Percentiles rank a stretch among this genome's conserved stretches.
These are phyloP conservation scores for Pisolithus marmoratus DNA, from an alignment of 768 basidiomycete species.

Conservation along the genomic window DNA sequence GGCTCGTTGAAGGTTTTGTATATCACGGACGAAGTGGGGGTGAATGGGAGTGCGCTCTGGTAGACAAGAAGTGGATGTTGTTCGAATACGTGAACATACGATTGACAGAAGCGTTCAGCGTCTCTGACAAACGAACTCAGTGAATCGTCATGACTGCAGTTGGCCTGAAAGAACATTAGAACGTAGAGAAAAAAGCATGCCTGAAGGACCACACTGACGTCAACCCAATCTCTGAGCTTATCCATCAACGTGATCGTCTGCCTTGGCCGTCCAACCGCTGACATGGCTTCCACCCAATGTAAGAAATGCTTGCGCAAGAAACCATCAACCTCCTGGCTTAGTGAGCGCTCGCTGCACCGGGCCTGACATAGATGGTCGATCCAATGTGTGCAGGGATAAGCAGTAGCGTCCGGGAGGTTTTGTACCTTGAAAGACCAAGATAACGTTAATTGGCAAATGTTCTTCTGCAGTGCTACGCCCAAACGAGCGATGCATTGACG, in stretches of 20 bases:
- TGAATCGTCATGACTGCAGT: conserved; percentile 8
- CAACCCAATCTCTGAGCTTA: conserved; percentile 22
- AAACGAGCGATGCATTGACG: conserved; percentile 19
- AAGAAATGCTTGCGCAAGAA: conserved; percentile 24
- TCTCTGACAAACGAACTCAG: conserved; percentile 19
- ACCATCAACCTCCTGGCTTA: conserved; percentile 10
- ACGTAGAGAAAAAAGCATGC: background rate
- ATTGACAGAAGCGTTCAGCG: conserved; percentile 27
- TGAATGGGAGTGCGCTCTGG: conserved; percentile 26
- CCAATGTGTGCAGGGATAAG: conserved; percentile 23
- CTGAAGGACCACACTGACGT: conserved; percentile 11
- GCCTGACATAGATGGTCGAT: conserved; percentile 23
- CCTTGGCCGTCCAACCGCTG: conserved; percentile 24
- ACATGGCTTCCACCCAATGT: conserved; percentile 31
- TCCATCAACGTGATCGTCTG: conserved; percentile 25
- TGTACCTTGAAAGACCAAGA: conserved; percentile 12
- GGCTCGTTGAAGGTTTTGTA: conserved; percentile 24
- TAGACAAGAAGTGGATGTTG: conserved; percentile 30
- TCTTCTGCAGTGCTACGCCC: conserved; percentile 16
- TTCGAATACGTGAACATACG: conserved; percentile 25
- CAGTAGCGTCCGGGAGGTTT: conserved; percentile 20
- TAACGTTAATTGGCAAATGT: conserved; percentile 18
- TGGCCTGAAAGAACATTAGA: conserved; percentile 9
- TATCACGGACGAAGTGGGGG: conserved; percentile 20
- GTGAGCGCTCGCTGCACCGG: background rate